Conservation (phyloP, 2,329 filamentous ascomycete genomes). For the Aureobasidium namibiae region DNA sequence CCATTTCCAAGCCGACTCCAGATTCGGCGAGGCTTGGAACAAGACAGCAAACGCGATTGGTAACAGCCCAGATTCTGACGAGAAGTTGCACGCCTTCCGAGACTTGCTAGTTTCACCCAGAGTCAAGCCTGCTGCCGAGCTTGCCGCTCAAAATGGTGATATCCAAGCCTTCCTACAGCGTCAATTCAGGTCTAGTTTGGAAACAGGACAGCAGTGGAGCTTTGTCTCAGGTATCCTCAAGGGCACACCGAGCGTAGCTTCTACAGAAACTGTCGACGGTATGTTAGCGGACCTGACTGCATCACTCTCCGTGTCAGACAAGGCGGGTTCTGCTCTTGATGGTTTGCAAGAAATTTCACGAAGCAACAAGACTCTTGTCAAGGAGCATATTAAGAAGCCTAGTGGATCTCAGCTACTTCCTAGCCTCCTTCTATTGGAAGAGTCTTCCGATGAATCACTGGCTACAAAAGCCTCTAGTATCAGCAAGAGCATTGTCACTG, state of each 20-base stretch:
- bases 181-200: slow-evolving; percentile 10
- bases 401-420: slow-evolving; percentile 40
- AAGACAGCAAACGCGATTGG: slow-evolving; percentile 9
- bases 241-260: slow-evolving; percentile 19
- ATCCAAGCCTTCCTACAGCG: slow-evolving; percentile 28
- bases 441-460: slow-evolving; percentile 45
- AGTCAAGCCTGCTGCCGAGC: slow-evolving; percentile 27
- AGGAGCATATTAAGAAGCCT: slow-evolving; percentile 38
- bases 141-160: slow-evolving; percentile 27
- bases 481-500: slow-evolving; percentile 11
- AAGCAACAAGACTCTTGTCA: slow-evolving; percentile 29
- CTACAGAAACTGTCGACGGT: slow-evolving; percentile 29
- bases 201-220: slow-evolving; percentile 24
- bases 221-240: slow-evolving; percentile 30
- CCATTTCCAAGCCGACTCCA: slow-evolving; percentile 29
- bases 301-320: slow-evolving; percentile 29
- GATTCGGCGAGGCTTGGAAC: slow-evolving; percentile 24
- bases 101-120: slow-evolving; percentile 26
- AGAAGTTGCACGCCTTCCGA: slow-evolving; percentile 20
- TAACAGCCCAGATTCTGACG: slow-evolving; percentile 15
- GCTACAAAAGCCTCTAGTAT: slow-evolving; percentile 32
- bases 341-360: slow-evolving; percentile 32
- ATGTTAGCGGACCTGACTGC: slow-evolving; percentile 32
- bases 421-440: slow-evolving; percentile 44
- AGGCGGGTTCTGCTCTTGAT: slow-evolving; percentile 29